These are phyloP conservation scores for Suaeda aralocaspica DNA, from an alignment of 148 eudicot genomes.

Conservation along the genomic window DNA sequence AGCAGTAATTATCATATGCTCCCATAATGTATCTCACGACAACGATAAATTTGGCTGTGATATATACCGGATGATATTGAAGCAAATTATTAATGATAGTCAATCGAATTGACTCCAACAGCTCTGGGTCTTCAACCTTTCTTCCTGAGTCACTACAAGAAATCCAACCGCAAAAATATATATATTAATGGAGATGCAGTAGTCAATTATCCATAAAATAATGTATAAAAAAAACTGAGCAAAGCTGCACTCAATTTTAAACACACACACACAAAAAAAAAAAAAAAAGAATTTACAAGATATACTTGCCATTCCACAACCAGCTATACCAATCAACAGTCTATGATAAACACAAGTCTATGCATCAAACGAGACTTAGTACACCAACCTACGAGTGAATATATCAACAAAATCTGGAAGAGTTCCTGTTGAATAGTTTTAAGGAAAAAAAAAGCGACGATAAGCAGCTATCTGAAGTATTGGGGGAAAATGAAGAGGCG, in stretches of 20 bases:
- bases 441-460: not conserved
- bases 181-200: not conserved
- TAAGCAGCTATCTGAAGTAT: not conserved
- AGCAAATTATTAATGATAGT: constrained; percentile 89
- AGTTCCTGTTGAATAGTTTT: too few species aligned
- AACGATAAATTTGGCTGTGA: not conserved
- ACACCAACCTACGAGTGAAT: not conserved
- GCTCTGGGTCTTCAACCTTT: constrained; percentile 89
- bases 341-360: not conserved
- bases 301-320: not conserved
- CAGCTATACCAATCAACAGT: not conserved
- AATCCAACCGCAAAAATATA: constrained; percentile 9
- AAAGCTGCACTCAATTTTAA: too few species aligned
- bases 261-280: too few species aligned
- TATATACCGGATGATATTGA: constrained; percentile 79
- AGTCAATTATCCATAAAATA: too few species aligned
- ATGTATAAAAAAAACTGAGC: too few species aligned
- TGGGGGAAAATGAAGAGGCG: not conserved
- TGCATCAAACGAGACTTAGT: not conserved
- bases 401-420: not conserved
- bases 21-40: not conserved
- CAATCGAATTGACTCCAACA: constrained; percentile 90
- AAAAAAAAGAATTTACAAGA: too few species aligned
- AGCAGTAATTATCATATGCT: not conserved
- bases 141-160: constrained; percentile 71